These are phyloP conservation scores for Ogataea polymorpha DNA, from an alignment of 805 yeast species.

Conservation along the genomic window DNA sequence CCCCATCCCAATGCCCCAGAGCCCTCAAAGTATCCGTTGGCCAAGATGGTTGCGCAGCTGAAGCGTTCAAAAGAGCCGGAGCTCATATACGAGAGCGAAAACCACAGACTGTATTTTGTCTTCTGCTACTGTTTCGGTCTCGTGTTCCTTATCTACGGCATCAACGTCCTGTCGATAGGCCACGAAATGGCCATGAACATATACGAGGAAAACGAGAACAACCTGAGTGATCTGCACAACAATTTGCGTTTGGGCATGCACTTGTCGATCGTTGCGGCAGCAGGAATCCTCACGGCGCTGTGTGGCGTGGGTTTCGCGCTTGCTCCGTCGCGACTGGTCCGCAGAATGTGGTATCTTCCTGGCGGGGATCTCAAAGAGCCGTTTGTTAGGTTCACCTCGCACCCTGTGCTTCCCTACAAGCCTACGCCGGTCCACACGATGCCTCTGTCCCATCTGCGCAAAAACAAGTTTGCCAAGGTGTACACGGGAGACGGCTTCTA, in stretches of 20 bases:
- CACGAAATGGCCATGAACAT: slow-evolving; percentile 25
- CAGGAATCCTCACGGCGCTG: slow-evolving; percentile 42
- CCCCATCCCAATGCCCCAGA: slow-evolving; percentile 80
- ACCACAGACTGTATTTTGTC: slow-evolving; percentile 73
- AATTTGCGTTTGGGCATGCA: slow-evolving; percentile 26
- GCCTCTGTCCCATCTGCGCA: slow-evolving; percentile 52
- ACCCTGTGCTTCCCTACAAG: slow-evolving; percentile 70
- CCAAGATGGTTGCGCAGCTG: slow-evolving; percentile 59
- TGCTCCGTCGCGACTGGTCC: slow-evolving; percentile 66
- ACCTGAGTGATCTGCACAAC: slow-evolving; percentile 24
- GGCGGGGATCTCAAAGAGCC: slow-evolving; percentile 46
- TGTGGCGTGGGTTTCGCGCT: slow-evolving; percentile 41
- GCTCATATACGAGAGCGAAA: slow-evolving; percentile 77
- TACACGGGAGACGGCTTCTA: slow-evolving; percentile 89
- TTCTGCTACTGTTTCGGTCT: slow-evolving; percentile 67
- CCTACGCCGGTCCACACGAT: slow-evolving; percentile 73
- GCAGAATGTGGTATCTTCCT: slow-evolving; percentile 77
- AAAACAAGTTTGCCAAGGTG: slow-evolving; percentile 62
- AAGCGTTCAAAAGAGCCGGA: slow-evolving; percentile 57
- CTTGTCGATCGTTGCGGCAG: slow-evolving; percentile 32
- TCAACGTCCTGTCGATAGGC: slow-evolving; percentile 39
- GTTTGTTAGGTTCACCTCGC: slow-evolving; percentile 60
- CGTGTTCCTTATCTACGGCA: slow-evolving; percentile 65
- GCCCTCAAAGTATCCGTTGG: slow-evolving; percentile 56
- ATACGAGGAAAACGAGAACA: slow-evolving; percentile 31